Evolutionary conservation across 495 filamentous ascomycete species (phyloP).

Genomic region (Lichenothelia convexa): DNA sequence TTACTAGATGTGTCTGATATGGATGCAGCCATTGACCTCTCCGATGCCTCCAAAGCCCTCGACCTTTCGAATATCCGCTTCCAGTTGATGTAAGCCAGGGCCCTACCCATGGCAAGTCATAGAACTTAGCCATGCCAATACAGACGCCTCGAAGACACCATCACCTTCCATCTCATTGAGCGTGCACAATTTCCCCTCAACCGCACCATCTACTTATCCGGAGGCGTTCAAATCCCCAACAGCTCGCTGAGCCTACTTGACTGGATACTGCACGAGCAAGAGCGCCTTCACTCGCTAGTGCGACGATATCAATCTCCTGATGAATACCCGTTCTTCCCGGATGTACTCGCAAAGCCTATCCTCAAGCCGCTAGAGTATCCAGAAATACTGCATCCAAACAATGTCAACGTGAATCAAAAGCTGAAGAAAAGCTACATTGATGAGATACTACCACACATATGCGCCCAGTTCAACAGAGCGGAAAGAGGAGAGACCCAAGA

Average conservation of each 20-base stretch:
- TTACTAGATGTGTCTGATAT: too few species aligned
- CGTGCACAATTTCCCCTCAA: slow-evolving; percentile 94
- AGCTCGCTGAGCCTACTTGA: slow-evolving; percentile 66
- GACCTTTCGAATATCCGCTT: slow-evolving; percentile 86
- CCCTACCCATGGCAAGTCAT: neutral
- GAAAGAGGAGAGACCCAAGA: slow-evolving; percentile 78
- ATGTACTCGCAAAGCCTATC: slow-evolving; percentile 60
- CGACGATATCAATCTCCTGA: slow-evolving; percentile 92
- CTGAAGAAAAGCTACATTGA: slow-evolving; percentile 75
- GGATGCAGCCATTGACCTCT: slow-evolving; percentile 82
- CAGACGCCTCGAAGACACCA: slow-evolving; percentile 93
- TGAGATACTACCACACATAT: slow-evolving; percentile 64
- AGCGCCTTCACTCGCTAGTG: slow-evolving; percentile 79
- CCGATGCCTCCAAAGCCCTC: slow-evolving; percentile 62
- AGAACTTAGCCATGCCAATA: neutral
- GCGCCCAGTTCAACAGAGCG: slow-evolving; percentile 46
- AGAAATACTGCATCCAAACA: slow-evolving; percentile 73
- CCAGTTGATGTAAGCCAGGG: slow-evolving; percentile 63
- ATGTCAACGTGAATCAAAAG: slow-evolving; percentile 76
- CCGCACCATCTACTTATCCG: slow-evolving; percentile 64
- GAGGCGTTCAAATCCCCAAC: slow-evolving; percentile 63
- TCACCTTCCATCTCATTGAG: slow-evolving; percentile 96
- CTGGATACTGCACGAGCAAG: slow-evolving; percentile 80
- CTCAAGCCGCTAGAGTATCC: slow-evolving; percentile 82
- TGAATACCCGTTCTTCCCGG: slow-evolving; percentile 95